Conservation (phyloP, 768 basidiomycete genomes). For the Imleria badia region DNA sequence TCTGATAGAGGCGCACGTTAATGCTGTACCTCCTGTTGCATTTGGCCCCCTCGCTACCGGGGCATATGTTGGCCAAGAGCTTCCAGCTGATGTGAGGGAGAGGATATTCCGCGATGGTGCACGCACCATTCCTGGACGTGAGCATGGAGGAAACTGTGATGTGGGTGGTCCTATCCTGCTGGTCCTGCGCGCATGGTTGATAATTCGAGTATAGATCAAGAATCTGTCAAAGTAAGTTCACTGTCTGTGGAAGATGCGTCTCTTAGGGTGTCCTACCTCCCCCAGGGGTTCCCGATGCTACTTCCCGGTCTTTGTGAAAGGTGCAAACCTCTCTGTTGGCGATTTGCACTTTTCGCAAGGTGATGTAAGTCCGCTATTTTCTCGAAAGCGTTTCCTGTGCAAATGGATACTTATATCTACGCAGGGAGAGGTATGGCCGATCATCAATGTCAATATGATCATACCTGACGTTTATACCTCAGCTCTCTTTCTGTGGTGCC, state of each 20-base stretch:
- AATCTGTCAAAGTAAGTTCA: conserved; percentile 56
- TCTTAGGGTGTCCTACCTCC: neutral
- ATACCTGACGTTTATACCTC: neutral
- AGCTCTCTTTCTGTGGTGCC: conserved; percentile 75
- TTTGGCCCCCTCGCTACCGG: conserved; percentile 59
- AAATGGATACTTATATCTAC: conserved; percentile 8
- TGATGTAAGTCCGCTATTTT: conserved; percentile 43
- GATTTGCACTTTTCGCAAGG: conserved; percentile 82
- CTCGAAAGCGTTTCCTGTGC: neutral
- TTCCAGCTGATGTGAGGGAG: conserved; percentile 43
- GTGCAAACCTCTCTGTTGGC: conserved; percentile 75
- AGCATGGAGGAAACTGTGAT: conserved; percentile 80
- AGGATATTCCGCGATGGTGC: conserved; percentile 68
- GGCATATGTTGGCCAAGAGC: conserved; percentile 69
- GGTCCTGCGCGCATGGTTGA: neutral
- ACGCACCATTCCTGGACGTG: conserved; percentile 72
- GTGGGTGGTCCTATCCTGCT: conserved; percentile 33
- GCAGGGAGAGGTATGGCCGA: conserved; percentile 53
- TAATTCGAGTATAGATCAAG: conserved; percentile 54
- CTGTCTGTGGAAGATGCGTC: neutral
- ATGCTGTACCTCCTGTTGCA: conserved; percentile 63
- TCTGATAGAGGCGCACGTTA: conserved; percentile 53
- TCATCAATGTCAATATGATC: neutral
- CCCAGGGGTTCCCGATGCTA: conserved; percentile 66
- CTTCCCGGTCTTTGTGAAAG: conserved; percentile 74